phyloP scores from a whole-genome alignment of 78 protist genomes.

The Acrasis kona region DNA sequence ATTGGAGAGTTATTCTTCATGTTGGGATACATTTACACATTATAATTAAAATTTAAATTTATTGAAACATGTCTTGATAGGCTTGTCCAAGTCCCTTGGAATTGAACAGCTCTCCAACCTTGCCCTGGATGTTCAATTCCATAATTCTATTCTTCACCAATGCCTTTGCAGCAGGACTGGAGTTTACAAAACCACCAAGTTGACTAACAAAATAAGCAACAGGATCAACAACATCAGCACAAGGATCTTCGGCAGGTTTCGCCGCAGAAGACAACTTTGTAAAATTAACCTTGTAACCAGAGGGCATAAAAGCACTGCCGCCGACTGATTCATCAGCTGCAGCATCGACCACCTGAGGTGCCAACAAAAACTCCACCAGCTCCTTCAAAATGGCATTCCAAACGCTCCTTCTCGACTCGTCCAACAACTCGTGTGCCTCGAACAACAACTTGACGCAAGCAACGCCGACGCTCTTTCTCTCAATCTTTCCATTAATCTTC shows the following conservation, averaged over 20 bases:
- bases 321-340: neutral
- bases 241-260: neutral
- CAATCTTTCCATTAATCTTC: neutral
- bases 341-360: neutral
- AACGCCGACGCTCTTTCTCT: neutral
- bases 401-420: neutral
- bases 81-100: neutral
- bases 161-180: neutral
- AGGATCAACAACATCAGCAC: neutral
- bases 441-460: neutral
- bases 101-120: neutral
- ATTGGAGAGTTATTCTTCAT: too few relatives aligned
- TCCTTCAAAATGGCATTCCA: neutral
- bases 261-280: neutral
- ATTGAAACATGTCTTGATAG: too few relatives aligned
- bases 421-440: neutral
- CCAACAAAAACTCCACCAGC: neutral
- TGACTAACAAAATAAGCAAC: neutral
- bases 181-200: neutral
- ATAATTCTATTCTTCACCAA: neutral
- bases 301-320: too few relatives aligned
- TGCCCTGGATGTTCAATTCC: neutral
- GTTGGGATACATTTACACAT: too few relatives aligned
- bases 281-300: neutral
- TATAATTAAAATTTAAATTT: too few relatives aligned